These are phyloP conservation scores for Puccinia horiana DNA, from an alignment of 1,284 basidiomycete genomes.

Conservation along the genomic window DNA sequence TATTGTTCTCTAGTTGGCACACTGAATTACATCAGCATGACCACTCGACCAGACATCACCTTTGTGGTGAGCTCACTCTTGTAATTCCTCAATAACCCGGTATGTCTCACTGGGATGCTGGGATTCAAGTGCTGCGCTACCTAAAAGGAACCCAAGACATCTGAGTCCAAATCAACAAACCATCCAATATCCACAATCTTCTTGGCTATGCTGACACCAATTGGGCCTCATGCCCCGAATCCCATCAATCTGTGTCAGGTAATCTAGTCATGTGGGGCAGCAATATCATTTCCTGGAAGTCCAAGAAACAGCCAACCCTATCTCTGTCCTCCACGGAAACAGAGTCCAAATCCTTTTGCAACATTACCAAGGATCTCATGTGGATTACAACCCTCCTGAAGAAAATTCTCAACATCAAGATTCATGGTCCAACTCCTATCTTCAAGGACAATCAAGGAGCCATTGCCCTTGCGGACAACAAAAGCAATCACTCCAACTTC, in stretches of 20 bases:
- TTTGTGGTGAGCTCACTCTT: neutral
- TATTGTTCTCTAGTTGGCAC: neutral
- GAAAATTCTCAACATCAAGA: slow-evolving; percentile 7
- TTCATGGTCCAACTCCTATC: neutral
- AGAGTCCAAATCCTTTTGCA: slow-evolving; percentile 62
- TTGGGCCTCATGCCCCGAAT: slow-evolving; percentile 58
- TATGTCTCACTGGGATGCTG: neutral
- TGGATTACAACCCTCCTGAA: slow-evolving; percentile 57
- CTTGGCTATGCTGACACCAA: slow-evolving; percentile 62
- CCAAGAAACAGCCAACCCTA: slow-evolving; percentile 59
- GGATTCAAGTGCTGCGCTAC: neutral
- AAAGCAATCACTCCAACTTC: too few relatives aligned
- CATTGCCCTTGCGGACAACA: neutral
- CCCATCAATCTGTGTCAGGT: slow-evolving; percentile 59
- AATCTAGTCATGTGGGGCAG: slow-evolving; percentile 58
- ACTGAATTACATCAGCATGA: neutral
- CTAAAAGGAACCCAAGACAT: slow-evolving; percentile 51
- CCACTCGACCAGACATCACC: neutral
- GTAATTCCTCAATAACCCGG: slow-evolving; percentile 1
- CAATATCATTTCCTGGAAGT: slow-evolving; percentile 60
- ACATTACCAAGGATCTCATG: slow-evolving; percentile 61
- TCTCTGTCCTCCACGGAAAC: slow-evolving; percentile 60
- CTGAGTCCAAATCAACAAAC: slow-evolving; percentile 55
- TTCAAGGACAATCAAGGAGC: neutral
- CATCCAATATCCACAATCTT: slow-evolving; percentile 50